A percentile compares a stretch with the other conserved stretches of the same genome.
Conservation (phyloP, 306 rosid genomes). For the Vigna nakashimae region DNA sequence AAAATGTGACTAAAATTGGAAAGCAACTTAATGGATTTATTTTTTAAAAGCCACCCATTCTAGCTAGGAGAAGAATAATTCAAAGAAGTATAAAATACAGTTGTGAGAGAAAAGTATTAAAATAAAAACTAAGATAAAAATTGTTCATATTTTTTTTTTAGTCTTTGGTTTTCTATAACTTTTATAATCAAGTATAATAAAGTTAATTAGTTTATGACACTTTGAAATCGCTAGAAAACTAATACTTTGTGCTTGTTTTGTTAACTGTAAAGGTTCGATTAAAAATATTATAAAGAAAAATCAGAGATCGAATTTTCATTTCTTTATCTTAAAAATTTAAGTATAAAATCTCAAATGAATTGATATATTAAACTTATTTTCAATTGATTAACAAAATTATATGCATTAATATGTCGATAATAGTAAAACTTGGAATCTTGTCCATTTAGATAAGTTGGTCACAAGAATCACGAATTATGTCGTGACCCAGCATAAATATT, state of each 20-base stretch:
- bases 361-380: no score
- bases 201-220: no score
- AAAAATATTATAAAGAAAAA: no score
- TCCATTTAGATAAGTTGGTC: slow-evolving; percentile 25
- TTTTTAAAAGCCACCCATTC: slow-evolving; percentile 39
- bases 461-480: slow-evolving; percentile 9
- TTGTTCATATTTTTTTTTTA: no score
- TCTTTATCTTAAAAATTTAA: no score
- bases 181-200: no score
- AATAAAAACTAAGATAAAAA: background rate
- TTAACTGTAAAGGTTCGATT: background rate
- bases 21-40: slow-evolving; percentile 40
- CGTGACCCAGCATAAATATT: slow-evolving; percentile 24
- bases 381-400: background rate
- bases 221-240: no score
- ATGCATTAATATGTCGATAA: background rate
- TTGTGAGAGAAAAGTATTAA: background rate
- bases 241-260: no score
- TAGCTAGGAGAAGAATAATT: slow-evolving; percentile 50
- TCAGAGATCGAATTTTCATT: no score
- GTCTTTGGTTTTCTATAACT: no score
- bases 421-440: background rate
- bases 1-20: slow-evolving; percentile 38
- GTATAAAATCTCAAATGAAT: no score
- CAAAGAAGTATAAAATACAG: slow-evolving; percentile 46